Base-by-base conservation (phyloP, 192 early-diverging fungal species). In the Coemansia sp. region DNA sequence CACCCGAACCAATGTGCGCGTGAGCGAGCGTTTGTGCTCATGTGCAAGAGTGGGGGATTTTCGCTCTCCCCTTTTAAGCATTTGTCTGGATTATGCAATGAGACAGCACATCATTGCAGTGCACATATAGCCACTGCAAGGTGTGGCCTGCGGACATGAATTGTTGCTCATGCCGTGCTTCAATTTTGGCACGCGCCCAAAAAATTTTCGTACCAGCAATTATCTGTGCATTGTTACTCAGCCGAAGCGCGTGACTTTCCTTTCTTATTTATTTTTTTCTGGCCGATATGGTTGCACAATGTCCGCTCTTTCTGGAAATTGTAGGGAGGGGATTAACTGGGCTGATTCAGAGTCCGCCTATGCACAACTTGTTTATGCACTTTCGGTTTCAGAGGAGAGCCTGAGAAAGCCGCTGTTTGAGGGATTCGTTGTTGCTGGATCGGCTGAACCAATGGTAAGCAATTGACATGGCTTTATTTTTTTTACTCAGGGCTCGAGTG, bases 391-490 rank as follows among this genome's bases (percentile, higher is more conserved):
- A 23, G 64, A 74, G 36, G 55, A 77, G 42, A 62, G 45, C 6
- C 59, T 78, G 51, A 50, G 80, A 14, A 70, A 48, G 59, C 59
- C 64, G 9, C 61, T 83, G 62, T 78, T 83, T 75, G 80, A 83
- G 23, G 80, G 80, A 21, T 57, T 83, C 23, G 80, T 83, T 17
- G 60, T 66, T 46, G 65, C 80, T n/a, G 80, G 80, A 51, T 75
- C 80, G 55, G 51, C 73, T 14, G 76, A 78, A 66, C 80, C 80
- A 64, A 63, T 78, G 69, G 80, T 83, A 83, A 75, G 80, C 7
- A 34, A 50, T 5, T 5, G 3, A 38, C 53, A 2, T 19, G 12
- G 32, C 36, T 15, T 19, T 37, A 37, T 9, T 37, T 53, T 67
- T 31, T 23, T 11, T 21, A 42, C 41, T 15, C 41, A 4, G 41